These are phyloP conservation scores for Agrocybe chaxingu DNA, from an alignment of 768 basidiomycete species.

Conservation along the genomic window DNA sequence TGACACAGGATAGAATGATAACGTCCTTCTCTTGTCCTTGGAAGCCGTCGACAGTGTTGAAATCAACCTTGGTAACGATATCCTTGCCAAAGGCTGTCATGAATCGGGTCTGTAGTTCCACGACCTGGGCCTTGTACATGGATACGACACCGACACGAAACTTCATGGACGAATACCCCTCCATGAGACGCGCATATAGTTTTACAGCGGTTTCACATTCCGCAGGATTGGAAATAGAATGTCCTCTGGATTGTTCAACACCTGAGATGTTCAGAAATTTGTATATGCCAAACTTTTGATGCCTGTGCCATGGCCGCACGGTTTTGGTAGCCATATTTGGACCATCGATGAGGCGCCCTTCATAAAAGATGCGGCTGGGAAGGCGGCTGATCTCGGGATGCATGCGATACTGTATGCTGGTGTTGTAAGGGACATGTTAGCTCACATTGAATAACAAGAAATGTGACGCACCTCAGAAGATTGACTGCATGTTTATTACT, in stretches of 20 bases:
- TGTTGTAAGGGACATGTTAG: conserved; percentile 1
- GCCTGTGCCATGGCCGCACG: conserved; percentile 78
- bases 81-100: conserved; percentile 65
- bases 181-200: conserved; percentile 68
- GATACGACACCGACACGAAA: conserved; percentile 65
- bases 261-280: conserved; percentile 85
- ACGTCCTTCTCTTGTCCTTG: conserved; percentile 99
- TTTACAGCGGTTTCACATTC: conserved; percentile 78
- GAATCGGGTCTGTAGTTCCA: conserved; percentile 71
- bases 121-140: conserved; percentile 92
- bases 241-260: conserved; percentile 59
- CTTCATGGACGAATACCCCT: conserved; percentile 54
- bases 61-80: conserved; percentile 74
- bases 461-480: conserved; percentile 67
- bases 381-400: conserved; percentile 92
- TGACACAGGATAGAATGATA: conserved; percentile 95
- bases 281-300: conserved; percentile 78
- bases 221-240: conserved; percentile 70
- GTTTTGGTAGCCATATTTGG: conserved; percentile 87
- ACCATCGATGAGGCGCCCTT: conserved; percentile 76
- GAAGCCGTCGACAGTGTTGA: conserved; percentile 98
- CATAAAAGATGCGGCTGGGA: conserved; percentile 88
- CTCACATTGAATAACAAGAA: background rate
- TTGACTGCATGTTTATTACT: conserved; percentile 82
- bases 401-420: conserved; percentile 99